Conservation (phyloP, 2,329 filamentous ascomycete species). For the Raffaelea ambrosiae region DNA sequence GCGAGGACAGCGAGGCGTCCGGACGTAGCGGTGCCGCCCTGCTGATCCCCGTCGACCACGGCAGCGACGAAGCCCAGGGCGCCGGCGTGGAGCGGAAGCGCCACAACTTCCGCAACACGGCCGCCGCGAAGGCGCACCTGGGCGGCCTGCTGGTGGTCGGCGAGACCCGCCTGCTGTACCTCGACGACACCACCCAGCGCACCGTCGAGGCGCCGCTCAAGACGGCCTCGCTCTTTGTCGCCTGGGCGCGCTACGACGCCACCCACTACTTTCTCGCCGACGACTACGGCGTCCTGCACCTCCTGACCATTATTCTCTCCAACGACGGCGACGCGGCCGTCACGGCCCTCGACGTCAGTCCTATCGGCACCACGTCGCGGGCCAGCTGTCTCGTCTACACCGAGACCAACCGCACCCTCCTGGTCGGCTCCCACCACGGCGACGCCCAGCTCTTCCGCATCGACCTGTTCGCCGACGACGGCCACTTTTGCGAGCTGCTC, state of each 20-base stretch:
- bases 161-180: constrained; percentile 76
- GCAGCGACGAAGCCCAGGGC: constrained; percentile 29
- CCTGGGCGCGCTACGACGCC: constrained; percentile 79
- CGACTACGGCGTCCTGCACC: constrained; percentile 77
- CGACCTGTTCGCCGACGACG: constrained; percentile 35
- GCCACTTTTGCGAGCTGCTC: constrained; percentile 48
- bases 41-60: constrained; percentile 52
- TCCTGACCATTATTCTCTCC: constrained; percentile 68
- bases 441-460: constrained; percentile 77
- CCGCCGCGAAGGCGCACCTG: constrained; percentile 45
- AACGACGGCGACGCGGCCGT: constrained; percentile 47
- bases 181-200: constrained; percentile 67
- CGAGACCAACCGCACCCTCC: constrained; percentile 61
- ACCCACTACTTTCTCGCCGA: constrained; percentile 83
- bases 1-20: too few relatives aligned
- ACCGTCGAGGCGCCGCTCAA: constrained; percentile 56
- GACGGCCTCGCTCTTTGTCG: constrained; percentile 78
- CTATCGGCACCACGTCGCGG: constrained; percentile 59
- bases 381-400: constrained; percentile 75
- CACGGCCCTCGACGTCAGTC: constrained; percentile 60
- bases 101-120: constrained; percentile 49
- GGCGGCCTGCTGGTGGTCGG: constrained; percentile 69
- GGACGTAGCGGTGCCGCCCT: constrained; percentile 51
- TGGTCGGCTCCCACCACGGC: constrained; percentile 86
- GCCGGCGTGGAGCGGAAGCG: constrained; percentile 41